phyloP scores from a whole-genome alignment of 1,284 basidiomycete species.

The Malassezia brasiliensis region DNA sequence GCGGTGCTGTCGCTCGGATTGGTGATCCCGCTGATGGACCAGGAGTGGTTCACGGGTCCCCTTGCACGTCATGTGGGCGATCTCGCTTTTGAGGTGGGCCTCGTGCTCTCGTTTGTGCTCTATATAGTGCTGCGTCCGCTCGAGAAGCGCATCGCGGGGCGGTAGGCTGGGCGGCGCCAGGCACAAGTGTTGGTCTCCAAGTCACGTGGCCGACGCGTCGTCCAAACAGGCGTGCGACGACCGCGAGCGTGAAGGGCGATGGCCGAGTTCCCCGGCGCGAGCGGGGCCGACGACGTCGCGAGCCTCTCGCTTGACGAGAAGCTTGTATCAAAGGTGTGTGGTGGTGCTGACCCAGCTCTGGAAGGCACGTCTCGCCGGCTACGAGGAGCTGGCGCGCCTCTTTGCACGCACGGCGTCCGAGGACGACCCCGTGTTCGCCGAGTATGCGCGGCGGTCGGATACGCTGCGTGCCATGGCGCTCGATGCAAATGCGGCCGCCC shows the following conservation, averaged over 20 bases:
- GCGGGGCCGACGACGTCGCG: conserved; percentile 67
- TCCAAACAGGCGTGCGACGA: conserved; percentile 12
- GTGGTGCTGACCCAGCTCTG: conserved; percentile 58
- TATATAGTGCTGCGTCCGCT: conserved; percentile 40
- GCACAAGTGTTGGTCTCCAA: background rate
- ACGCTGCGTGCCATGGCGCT: conserved; percentile 33
- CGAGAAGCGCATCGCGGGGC: conserved; percentile 28
- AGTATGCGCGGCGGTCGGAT: conserved; percentile 65
- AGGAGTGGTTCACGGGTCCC: conserved; percentile 43
- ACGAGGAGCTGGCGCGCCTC: conserved; percentile 61
- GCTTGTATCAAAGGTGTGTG: conserved; percentile 65
- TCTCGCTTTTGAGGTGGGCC: conserved; percentile 48
- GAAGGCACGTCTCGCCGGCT: conserved; percentile 91
- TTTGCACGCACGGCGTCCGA: conserved; percentile 63
- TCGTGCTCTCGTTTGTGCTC: conserved; percentile 36
- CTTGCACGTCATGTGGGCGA: conserved; percentile 42
- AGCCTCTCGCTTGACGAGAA: conserved; percentile 69
- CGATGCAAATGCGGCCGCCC: conserved; percentile 91
- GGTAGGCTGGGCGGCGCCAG: background rate
- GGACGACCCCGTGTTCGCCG: conserved; percentile 83
- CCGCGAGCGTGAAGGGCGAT: background rate
- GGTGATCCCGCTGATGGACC: conserved; percentile 44
- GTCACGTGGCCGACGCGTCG: conserved; percentile 8
- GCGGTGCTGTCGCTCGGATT: conserved; percentile 35
- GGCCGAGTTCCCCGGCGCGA: background rate